Percentiles rank a stretch among this genome's conserved stretches.
phyloP scores from a whole-genome alignment of 2,329 filamentous ascomycete genomes.

The Hypoxylon sp. region DNA sequence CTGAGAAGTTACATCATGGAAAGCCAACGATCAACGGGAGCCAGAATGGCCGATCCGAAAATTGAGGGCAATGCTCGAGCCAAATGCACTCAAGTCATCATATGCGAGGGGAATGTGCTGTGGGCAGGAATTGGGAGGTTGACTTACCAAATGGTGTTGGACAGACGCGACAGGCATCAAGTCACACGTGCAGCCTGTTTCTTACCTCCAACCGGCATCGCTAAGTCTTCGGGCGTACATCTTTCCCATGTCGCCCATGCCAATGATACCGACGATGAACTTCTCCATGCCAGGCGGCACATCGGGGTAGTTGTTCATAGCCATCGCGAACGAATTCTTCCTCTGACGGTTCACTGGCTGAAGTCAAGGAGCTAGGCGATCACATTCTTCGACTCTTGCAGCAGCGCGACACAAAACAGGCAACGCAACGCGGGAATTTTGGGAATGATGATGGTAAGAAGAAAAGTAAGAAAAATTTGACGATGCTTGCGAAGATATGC shows the following conservation, averaged over 20 bases:
- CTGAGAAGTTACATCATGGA: constrained; percentile 99
- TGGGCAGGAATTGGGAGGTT: constrained; percentile 18
- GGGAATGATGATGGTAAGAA: constrained; percentile 7
- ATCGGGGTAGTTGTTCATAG: constrained; percentile 30
- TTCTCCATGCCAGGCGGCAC: constrained; percentile 64
- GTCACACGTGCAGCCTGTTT: constrained; percentile 32
- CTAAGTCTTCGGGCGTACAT: constrained; percentile 94
- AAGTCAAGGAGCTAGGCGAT: constrained; percentile 22
- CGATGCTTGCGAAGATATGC: constrained; percentile 15
- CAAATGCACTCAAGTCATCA: constrained; percentile 99
- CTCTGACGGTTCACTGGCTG: constrained; percentile 18
- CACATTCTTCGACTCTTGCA: constrained; percentile 37
- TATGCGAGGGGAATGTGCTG: constrained; percentile 53
- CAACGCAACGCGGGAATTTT: constrained; percentile 2
- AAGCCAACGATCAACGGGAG: constrained; percentile 67
- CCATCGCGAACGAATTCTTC: constrained; percentile 35
- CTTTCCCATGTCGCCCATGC: constrained; percentile 99
- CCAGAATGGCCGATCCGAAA: constrained; percentile 79
- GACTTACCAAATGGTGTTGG: constrained; percentile 50
- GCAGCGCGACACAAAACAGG: constrained; percentile 1
- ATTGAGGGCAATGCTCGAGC: constrained; percentile 90
- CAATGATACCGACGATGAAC: constrained; percentile 91
- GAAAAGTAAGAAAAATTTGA: constrained; percentile 24
- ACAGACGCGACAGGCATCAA: too few relatives aligned
- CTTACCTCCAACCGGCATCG: constrained; percentile 96